Conservation (phyloP, 768 basidiomycete genomes). For the Pluteus cervinus region DNA sequence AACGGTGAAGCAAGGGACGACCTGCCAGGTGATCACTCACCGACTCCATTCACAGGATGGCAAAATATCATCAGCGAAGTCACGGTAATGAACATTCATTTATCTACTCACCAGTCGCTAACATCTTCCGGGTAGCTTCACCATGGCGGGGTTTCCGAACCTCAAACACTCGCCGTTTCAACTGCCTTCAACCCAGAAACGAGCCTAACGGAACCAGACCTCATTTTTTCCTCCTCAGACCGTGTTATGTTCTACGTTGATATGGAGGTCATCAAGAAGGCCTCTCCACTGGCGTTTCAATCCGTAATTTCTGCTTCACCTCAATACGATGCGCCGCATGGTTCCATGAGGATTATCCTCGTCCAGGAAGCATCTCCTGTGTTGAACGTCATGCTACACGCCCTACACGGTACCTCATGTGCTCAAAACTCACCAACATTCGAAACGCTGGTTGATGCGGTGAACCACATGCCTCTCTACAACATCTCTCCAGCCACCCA, state of each 20-base stretch:
- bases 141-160: too few species aligned
- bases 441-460: constrained; percentile 37
- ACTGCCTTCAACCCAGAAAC: constrained; percentile 8
- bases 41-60: too few species aligned
- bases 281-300: constrained; percentile 10
- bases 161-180: too few species aligned
- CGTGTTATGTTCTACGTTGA: constrained; percentile 11
- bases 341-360: constrained; percentile 28
- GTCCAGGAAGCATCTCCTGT: constrained; percentile 37
- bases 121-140: too few species aligned
- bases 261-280: constrained; percentile 3
- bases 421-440: constrained; percentile 44
- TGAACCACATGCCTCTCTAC: constrained; percentile 28
- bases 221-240: constrained; percentile 11
- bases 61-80: too few species aligned
- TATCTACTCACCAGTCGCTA: too few species aligned
- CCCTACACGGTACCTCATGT: constrained; percentile 44
- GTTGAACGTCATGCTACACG: constrained; percentile 52
- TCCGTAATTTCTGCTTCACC: constrained; percentile 3
- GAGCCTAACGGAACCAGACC: constrained; percentile 5
- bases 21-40: too few species aligned
- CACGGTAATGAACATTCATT: too few species aligned
- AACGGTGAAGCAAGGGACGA: too few species aligned
- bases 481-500: constrained; percentile 15
- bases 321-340: too few species aligned